These are phyloP conservation scores for Centrapalus pauciflorus DNA, from an alignment of 129 eudicot species.

Conservation along the genomic window DNA sequence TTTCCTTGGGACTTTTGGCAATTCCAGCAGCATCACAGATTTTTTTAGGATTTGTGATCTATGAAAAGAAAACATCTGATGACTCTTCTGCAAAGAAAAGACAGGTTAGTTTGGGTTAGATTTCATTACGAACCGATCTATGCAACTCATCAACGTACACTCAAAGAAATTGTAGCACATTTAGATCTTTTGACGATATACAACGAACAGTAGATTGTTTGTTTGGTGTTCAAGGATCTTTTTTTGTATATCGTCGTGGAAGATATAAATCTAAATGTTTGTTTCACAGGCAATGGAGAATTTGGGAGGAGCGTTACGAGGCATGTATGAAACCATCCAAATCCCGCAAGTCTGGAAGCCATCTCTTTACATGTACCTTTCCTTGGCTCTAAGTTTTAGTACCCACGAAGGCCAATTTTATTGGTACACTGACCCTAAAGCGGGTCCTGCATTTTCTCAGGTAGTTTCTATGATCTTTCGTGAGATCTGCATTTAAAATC, in stretches of 20 bases:
- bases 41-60: constrained; percentile 44
- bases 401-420: constrained; percentile 68
- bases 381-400: constrained; percentile 48
- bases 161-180: too few species aligned
- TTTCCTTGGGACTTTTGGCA: constrained; percentile 40
- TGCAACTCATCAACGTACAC: too few species aligned
- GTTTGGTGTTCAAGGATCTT: too few species aligned
- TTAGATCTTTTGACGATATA: too few species aligned
- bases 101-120: constrained; percentile 36
- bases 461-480: constrained; percentile 15
- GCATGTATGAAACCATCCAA: constrained; percentile 45
- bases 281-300: constrained; percentile 28
- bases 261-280: too few species aligned
- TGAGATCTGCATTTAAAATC: too few species aligned
- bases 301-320: constrained; percentile 41
- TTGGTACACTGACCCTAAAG: constrained; percentile 59
- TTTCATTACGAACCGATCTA: too few species aligned
- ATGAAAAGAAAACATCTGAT: constrained; percentile 27
- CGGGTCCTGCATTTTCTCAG: constrained; percentile 64
- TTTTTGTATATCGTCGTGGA: too few species aligned
- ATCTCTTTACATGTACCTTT: constrained; percentile 48
- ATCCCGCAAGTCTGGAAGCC: constrained; percentile 64
- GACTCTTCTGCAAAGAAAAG: constrained; percentile 21
- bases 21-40: constrained; percentile 43
- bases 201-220: too few species aligned